phyloP scores from a whole-genome alignment of 176 grass and related monocot genomes.

The Saccharum spontaneum region DNA sequence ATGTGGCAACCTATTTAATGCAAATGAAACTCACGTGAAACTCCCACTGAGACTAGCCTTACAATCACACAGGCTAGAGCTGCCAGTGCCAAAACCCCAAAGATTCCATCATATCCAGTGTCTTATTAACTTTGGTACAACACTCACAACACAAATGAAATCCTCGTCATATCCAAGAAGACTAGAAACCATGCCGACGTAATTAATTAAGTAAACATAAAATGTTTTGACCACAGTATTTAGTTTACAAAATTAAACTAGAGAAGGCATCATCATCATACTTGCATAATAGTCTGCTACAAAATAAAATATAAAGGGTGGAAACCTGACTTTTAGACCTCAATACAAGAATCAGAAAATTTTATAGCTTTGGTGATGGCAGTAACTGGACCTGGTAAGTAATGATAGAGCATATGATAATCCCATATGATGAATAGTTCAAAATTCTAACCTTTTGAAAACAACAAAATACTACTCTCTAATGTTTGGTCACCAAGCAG shows the following conservation, averaged over 20 bases:
- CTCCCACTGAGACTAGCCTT: too few relatives aligned
- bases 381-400: not conserved
- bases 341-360: not conserved
- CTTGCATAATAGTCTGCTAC: not conserved
- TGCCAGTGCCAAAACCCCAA: slow-evolving; percentile 22
- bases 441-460: not conserved
- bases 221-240: not conserved
- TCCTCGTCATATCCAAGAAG: not conserved
- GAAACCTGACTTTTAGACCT: not conserved
- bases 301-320: not conserved
- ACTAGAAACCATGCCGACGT: not conserved
- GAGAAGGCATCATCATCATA: slow-evolving; percentile 10
- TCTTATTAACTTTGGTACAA: slow-evolving; percentile 27
- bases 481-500: not conserved
- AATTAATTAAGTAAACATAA: slow-evolving; percentile 14
- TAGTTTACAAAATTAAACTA: slow-evolving; percentile 19
- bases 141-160: not conserved
- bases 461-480: not conserved
- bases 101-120: slow-evolving; percentile 24
- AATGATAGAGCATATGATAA: not conserved
- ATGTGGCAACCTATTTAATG: too few relatives aligned
- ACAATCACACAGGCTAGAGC: slow-evolving; percentile 25
- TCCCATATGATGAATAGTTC: not conserved
- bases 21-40: too few relatives aligned
- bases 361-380: not conserved